phyloP scores from a whole-genome alignment of 2,329 filamentous ascomycete genomes.

The Epichloe typhina region DNA sequence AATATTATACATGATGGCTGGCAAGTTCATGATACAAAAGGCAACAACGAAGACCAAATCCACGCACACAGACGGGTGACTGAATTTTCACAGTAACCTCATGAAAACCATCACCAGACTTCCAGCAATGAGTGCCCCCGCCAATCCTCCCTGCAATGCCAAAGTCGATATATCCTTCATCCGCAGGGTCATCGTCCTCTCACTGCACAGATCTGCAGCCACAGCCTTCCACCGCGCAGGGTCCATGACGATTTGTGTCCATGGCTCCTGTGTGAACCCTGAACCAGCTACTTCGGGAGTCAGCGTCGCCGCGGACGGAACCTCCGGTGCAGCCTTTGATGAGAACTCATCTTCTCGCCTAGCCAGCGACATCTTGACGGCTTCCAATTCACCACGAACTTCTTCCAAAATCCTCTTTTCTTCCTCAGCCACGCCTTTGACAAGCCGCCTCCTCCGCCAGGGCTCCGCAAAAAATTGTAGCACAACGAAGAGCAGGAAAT shows the following conservation, averaged over 20 bases:
- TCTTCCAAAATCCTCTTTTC: conserved; percentile 47
- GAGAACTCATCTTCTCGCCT: conserved; percentile 11
- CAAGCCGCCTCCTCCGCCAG: conserved; percentile 70
- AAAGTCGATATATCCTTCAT: conserved; percentile 61
- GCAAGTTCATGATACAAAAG: neutral
- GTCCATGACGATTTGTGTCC: conserved; percentile 30
- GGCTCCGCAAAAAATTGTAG: conserved; percentile 87
- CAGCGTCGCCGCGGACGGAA: neutral
- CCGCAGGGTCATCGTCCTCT: conserved; percentile 46
- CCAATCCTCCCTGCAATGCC: conserved; percentile 51
- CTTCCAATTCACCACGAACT: conserved; percentile 29
- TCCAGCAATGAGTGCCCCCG: conserved; percentile 49
- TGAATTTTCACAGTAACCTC: conserved; percentile 12
- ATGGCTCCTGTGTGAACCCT: conserved; percentile 14
- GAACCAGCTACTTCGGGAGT: neutral
- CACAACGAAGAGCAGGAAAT: conserved; percentile 76
- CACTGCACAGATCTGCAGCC: conserved; percentile 49
- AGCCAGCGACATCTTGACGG: conserved; percentile 18
- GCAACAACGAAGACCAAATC: conserved; percentile 7
- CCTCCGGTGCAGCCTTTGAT: conserved; percentile 5
- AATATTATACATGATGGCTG: neutral
- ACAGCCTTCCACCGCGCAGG: conserved; percentile 34
- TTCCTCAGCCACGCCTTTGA: conserved; percentile 70
- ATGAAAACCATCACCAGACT: conserved; percentile 37
- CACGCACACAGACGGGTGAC: conserved; percentile 2